These are phyloP conservation scores for Ceratobasidium sp. DNA, from an alignment of 1,284 basidiomycete species.

Conservation along the genomic window DNA sequence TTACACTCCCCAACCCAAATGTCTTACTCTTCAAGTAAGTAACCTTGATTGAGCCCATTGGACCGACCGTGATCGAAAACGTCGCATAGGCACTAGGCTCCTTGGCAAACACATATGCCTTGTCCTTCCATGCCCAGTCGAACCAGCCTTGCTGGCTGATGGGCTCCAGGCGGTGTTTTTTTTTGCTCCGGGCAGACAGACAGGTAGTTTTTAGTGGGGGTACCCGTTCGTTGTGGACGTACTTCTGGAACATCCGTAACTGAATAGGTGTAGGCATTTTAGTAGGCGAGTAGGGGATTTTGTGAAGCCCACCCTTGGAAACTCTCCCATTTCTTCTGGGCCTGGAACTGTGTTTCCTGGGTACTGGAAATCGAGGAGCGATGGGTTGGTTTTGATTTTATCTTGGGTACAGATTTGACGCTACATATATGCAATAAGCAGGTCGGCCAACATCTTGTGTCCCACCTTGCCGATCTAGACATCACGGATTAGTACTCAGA, in stretches of 20 bases:
- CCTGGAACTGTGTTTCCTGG: constrained; percentile 46
- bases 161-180: constrained; percentile 39
- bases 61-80: constrained; percentile 39
- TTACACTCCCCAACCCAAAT: constrained; percentile 51
- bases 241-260: constrained; percentile 48
- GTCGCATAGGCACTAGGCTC: constrained; percentile 38
- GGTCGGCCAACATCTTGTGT: constrained; percentile 47
- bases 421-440: constrained; percentile 50
- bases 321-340: constrained; percentile 44
- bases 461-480: constrained; percentile 40
- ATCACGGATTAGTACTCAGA: too few relatives aligned
- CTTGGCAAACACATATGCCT: constrained; percentile 39
- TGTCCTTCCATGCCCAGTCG: constrained; percentile 37
- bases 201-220: constrained; percentile 47
- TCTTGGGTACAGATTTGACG: constrained; percentile 49
- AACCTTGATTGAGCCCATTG: constrained; percentile 48
- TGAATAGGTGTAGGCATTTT: constrained; percentile 45
- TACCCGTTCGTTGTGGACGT: constrained; percentile 48
- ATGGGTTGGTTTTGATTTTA: constrained; percentile 45
- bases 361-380: constrained; percentile 39
- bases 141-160: constrained; percentile 35
- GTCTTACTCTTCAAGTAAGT: constrained; percentile 51
- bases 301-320: constrained; percentile 50
- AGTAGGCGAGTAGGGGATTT: constrained; percentile 44
- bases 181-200: constrained; percentile 35